Evolutionary conservation across 108 stramenopile species (phyloP).

Genomic region (Fragilariopsis cylindrus): DNA sequence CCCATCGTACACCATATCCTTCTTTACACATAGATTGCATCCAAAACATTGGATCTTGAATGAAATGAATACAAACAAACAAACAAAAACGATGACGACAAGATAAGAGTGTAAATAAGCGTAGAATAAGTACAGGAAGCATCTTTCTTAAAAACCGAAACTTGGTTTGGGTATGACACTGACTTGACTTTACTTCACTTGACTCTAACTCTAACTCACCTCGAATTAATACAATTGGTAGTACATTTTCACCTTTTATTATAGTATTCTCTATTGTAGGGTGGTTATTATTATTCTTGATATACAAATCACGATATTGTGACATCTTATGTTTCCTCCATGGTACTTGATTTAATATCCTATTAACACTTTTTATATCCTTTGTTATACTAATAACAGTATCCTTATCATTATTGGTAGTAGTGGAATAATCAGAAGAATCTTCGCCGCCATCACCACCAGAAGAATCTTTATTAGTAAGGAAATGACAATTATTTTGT

Average conservation of each 20-base stretch:
- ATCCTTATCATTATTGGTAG: background rate
- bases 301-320: constrained; percentile 20
- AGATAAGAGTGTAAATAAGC: no score
- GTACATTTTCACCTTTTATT: constrained; percentile 26
- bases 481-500: constrained; percentile 46
- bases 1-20: constrained; percentile 69
- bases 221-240: constrained; percentile 60
- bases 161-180: no score
- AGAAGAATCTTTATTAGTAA: background rate
- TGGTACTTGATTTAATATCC: constrained; percentile 57
- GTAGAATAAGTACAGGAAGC: no score
- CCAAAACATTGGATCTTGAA: constrained; percentile 73
- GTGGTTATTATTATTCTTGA: constrained; percentile 26
- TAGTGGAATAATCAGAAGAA: background rate
- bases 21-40: constrained; percentile 76
- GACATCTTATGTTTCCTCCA: constrained; percentile 84
- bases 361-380: constrained; percentile 40
- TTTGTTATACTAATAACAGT: background rate
- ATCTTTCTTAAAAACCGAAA: no score
- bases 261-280: background rate
- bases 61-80: no score
- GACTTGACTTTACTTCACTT: no score
- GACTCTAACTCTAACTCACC: no score
- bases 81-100: no score
- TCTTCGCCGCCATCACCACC: background rate